Evolutionary conservation across 2,329 filamentous ascomycete species (phyloP).

Genomic region (Xylaria sp.): DNA sequence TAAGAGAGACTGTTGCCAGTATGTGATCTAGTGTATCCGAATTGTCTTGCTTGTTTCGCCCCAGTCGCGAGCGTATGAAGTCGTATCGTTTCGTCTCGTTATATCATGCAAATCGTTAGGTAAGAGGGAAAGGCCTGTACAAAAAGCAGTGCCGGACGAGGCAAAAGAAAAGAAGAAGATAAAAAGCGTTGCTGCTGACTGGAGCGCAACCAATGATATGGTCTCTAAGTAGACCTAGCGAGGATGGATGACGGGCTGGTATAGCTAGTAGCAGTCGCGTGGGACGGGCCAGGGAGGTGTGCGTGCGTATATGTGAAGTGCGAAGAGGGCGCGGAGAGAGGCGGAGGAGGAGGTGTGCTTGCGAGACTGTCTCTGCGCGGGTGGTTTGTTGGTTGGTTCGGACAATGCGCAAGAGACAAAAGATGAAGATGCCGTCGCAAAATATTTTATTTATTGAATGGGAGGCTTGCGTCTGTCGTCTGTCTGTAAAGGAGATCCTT

Average conservation of each 20-base stretch:
- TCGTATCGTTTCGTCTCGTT: conserved; percentile 36
- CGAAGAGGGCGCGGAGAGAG: neutral
- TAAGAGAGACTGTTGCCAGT: conserved; percentile 32
- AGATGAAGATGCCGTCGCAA: conserved; percentile 32
- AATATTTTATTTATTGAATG: neutral
- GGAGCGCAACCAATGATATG: conserved; percentile 21
- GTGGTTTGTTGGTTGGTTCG: conserved; percentile 6
- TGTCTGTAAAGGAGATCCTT: conserved; percentile 5
- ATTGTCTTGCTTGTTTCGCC: conserved; percentile 24
- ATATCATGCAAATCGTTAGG: conserved; percentile 38
- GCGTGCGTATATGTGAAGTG: no score
- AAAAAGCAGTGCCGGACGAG: neutral
- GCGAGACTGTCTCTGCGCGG: conserved; percentile 23
- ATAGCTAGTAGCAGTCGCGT: neutral
- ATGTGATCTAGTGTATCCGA: conserved; percentile 32
- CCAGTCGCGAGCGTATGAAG: conserved; percentile 20
- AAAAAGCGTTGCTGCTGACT: neutral
- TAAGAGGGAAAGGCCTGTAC: neutral
- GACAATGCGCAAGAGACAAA: conserved; percentile 29
- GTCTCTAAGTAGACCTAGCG: neutral
- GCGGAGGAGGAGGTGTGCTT: conserved; percentile 10
- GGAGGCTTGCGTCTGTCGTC: neutral
- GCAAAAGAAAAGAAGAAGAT: neutral
- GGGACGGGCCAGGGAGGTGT: neutral
- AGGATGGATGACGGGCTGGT: neutral